These are phyloP conservation scores for Steccherinum ochraceum DNA, from an alignment of 768 basidiomycete genomes.

Conservation along the genomic window DNA sequence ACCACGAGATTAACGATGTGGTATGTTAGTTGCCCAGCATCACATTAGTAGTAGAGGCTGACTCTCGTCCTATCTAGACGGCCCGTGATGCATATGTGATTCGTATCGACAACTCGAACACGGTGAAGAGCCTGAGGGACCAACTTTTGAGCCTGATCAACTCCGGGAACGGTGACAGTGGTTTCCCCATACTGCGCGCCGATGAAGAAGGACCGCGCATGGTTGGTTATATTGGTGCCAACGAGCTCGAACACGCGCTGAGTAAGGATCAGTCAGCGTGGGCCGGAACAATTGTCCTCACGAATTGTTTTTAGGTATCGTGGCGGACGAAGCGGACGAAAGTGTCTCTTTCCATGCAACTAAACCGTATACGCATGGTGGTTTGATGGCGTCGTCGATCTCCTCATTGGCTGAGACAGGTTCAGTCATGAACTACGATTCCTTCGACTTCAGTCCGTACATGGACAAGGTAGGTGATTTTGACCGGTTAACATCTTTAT, in stretches of 20 bases:
- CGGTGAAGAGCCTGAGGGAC: constrained; percentile 67
- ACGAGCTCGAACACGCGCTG: constrained; percentile 91
- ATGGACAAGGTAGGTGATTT: constrained; percentile 68
- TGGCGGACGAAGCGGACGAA: constrained; percentile 68
- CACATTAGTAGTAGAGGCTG: background rate
- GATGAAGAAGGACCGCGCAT: constrained; percentile 52
- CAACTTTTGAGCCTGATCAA: constrained; percentile 55
- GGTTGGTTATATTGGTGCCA: constrained; percentile 87
- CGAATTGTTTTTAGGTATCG: constrained; percentile 43
- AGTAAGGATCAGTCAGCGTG: constrained; percentile 38
- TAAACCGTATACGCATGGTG: constrained; percentile 29
- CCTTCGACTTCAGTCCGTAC: constrained; percentile 79
- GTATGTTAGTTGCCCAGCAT: constrained; percentile 38
- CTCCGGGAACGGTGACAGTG: constrained; percentile 66
- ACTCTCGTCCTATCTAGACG: constrained; percentile 36
- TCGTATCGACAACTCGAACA: constrained; percentile 65
- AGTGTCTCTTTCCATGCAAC: constrained; percentile 58
- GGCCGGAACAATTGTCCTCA: background rate
- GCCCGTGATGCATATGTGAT: constrained; percentile 66
- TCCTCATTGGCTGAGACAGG: constrained; percentile 48
- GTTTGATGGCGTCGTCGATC: constrained; percentile 47
- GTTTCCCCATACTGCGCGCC: constrained; percentile 77
- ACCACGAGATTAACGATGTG: constrained; percentile 67
- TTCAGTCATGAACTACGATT: constrained; percentile 32
- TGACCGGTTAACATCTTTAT: background rate